Base-by-base conservation (phyloP, 768 basidiomycete genomes). In the Agaricus subrufescens region DNA sequence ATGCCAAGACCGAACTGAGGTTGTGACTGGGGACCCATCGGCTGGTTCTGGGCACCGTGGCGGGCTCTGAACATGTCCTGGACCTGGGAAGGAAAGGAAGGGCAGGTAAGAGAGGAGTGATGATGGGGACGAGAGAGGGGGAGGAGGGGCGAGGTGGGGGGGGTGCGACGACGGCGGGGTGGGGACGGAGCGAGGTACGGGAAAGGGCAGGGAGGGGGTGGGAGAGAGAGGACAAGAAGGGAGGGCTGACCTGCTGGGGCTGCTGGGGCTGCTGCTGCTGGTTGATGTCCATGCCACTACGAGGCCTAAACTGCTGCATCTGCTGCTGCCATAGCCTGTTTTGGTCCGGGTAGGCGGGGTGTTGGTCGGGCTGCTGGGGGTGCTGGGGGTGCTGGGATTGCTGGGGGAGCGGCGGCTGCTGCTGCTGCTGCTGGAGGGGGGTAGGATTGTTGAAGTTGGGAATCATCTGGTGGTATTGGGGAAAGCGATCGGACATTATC, bases 401-500 rank as follows among this genome's bases (percentile, higher is more conserved):
- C 55, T 70, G 71, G 7, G 60, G 72, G 58, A 77, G 76, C 34
- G 68, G 68, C 56, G 75, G 72, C 45, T 71, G 74, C 57, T 75
- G 76, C 60, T 78, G 77, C 56, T 75, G 74, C 58, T 79, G 79
- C 59, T 75, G 73, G 31, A 75, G 71, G 62, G 73, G 68, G 39
- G 42, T 25, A 14, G 48, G 40, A 26, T 59, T 59, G 56, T 72
- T 73, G 69, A 83, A 79, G 68, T 71, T 75, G 57, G 80, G 69
- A 45, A 81, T 70, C 78, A 86, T 68, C 78, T 85, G 81, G 62
- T 74, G 60, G 67, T 83, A 85, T 69, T 75, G 76, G 63, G 75
- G 65, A 50, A 75, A 66, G 68, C 79, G 82, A 80, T 86, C 83
- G 66, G 84, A 82, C 84, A 85, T 84, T 67, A 72, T 73, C 71